Conservation (phyloP, 495 filamentous ascomycete species). For the Aspergillus hancockii region DNA sequence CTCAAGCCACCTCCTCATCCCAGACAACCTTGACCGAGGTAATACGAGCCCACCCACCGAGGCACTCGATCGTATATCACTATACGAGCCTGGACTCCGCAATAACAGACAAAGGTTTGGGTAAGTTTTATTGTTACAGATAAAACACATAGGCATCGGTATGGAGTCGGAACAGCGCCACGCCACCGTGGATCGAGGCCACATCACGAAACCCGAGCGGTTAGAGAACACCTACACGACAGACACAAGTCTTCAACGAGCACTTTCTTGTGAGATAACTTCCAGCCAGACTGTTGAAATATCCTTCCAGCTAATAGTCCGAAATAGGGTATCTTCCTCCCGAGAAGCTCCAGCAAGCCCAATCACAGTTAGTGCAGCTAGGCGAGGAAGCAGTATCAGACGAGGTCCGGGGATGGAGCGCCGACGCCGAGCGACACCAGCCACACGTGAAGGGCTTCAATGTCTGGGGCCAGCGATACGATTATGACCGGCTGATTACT, state of each 20-base stretch:
- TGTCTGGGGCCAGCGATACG: conserved; percentile 41
- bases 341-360: conserved; percentile 16
- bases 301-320: background rate
- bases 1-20: background rate
- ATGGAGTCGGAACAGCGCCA: conserved; percentile 33
- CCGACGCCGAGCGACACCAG: conserved; percentile 37
- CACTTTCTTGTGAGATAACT: conserved; percentile 26
- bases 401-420: conserved; percentile 34
- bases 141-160: background rate
- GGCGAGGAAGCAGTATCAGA: conserved; percentile 38
- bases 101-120: background rate
- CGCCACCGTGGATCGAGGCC: conserved; percentile 36
- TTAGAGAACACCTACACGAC: conserved; percentile 38
- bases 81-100: background rate
- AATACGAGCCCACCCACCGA: background rate
- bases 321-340: conserved; percentile 34
- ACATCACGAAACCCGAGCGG: conserved; percentile 29
- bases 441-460: conserved; percentile 41
- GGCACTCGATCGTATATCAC: background rate
- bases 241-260: conserved; percentile 29
- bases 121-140: background rate
- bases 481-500: conserved; percentile 41
- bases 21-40: conserved; percentile 2
- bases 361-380: conserved; percentile 28
- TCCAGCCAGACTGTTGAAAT: conserved; percentile 2